Percentiles rank a stretch among this genome's conserved stretches.
phyloP scores from a whole-genome alignment of 495 filamentous ascomycete species.

The Pseudevernia furfuracea region DNA sequence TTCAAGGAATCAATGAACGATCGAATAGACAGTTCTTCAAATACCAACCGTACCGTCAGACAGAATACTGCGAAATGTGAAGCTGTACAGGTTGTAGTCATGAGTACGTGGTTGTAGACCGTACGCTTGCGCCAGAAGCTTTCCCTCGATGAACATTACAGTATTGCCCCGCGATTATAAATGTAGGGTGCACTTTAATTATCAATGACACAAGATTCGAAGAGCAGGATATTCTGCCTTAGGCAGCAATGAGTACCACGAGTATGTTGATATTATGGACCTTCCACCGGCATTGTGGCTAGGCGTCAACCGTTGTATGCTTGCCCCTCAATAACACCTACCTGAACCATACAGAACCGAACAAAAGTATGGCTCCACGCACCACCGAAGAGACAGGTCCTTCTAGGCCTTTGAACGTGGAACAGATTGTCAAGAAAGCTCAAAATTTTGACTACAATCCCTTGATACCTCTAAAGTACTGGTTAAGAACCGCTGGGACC shows the following conservation, averaged over 20 bases:
- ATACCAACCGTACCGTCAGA: not conserved
- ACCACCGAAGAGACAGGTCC: slow-evolving; percentile 14
- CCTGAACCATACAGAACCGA: slow-evolving; percentile 7
- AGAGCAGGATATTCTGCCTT: not conserved
- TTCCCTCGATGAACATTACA: no score
- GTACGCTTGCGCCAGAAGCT: no score
- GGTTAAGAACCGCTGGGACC: slow-evolving; percentile 72
- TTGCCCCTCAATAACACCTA: not conserved
- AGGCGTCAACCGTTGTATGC: not conserved
- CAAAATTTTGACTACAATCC: slow-evolving; percentile 72
- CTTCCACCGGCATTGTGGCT: not conserved
- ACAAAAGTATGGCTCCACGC: slow-evolving; percentile 17
- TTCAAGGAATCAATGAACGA: not conserved
- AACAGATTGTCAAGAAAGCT: slow-evolving; percentile 64
- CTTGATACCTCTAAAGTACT: slow-evolving; percentile 63
- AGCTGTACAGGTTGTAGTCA: not conserved
- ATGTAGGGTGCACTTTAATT: not conserved
- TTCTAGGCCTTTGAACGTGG: slow-evolving; percentile 56
- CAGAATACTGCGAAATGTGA: not conserved
- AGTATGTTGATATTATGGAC: not conserved
- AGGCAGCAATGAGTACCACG: not conserved
- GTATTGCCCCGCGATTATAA: not conserved
- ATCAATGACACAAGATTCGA: not conserved
- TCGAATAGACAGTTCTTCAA: no score
- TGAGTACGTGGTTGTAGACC: no score